A percentile compares a stretch with the other conserved stretches of the same genome.
phyloP scores from a whole-genome alignment of 805 yeast species.

The Lachancea sp. region DNA sequence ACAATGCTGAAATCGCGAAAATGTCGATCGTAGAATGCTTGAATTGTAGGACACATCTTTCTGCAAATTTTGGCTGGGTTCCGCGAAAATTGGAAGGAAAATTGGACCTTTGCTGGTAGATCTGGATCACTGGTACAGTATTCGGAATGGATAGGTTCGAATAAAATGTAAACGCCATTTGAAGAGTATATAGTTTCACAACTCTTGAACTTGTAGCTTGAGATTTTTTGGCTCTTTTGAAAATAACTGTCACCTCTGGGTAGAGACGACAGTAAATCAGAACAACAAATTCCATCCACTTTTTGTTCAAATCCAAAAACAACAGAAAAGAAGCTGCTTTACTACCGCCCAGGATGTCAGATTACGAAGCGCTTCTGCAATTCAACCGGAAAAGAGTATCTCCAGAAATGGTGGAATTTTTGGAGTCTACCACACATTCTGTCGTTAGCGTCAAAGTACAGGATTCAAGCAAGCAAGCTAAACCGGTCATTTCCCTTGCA shows the following conservation, averaged over 20 bases:
- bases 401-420: slow-evolving; percentile 26
- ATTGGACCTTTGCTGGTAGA: not conserved
- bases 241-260: no score
- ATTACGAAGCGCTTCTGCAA: slow-evolving; percentile 25
- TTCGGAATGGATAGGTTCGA: not conserved
- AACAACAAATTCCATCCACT: no score
- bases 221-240: no score
- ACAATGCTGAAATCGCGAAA: not conserved
- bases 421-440: slow-evolving; percentile 25
- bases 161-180: not conserved
- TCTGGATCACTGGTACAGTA: not conserved
- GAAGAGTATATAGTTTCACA: not conserved
- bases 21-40: not conserved
- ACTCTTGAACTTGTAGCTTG: no score
- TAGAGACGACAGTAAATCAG: no score
- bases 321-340: no score
- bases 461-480: slow-evolving; percentile 10
- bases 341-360: slow-evolving; percentile 16
- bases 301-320: no score
- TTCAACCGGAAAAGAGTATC: slow-evolving; percentile 26
- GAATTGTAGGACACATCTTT: not conserved
- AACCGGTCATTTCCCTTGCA: slow-evolving; percentile 40
- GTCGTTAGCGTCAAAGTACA: slow-evolving; percentile 18
- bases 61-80: not conserved
- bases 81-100: slow-evolving; percentile 3